Base-by-base conservation (phyloP, 495 filamentous ascomycete genomes). In the Copromyces sp. region DNA sequence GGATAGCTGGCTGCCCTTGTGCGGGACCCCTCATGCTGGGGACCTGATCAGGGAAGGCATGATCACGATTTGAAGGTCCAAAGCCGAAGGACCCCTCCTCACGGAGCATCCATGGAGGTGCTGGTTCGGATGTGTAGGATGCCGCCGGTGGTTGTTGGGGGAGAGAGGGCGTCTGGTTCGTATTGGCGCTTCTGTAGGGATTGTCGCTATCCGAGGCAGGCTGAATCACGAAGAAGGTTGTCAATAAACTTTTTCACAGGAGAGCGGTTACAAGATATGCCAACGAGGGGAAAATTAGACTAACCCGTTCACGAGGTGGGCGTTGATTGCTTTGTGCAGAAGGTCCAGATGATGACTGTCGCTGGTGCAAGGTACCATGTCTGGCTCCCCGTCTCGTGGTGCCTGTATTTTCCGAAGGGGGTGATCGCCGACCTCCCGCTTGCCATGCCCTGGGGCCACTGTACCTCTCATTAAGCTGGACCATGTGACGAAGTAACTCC, bases 341-440 rank as follows among this genome's bases (percentile, higher is more conserved):
- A 20, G 70, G 16, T 12, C 44, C 70, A n/a, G 72, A 59, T 20
- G 73, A 71, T 53, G 72, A 73, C 72, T 77, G 53, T 32, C 29
- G 53, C 53, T 65, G 53, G 53, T 65, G 76, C 7, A 79, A 74
- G 73, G 75, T 81, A 65, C 78, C 76, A 45, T 80, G 82, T 2
- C 83, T 80, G 41, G 80, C 69, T 29, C 83, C 78, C 24, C 83
- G 78, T 47, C 84, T 79, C 17, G 81, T 76, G 61, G 71, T 75
- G 32, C 84, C 82, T 17, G 74, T 65, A 5, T 73, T 61, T 45
- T 86, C 84, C 14, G 72, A 76, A 4, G 81, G 77, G 5, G 83
- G 83, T 29, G 82, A 83, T 9, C 81, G 80, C 35, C 83, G 80
- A 39, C 81, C 82, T 9, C 78, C 74, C 3, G 76, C 74, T 65